Conservation (phyloP, 2,329 filamentous ascomycete genomes). For the Xylaria polymorpha region DNA sequence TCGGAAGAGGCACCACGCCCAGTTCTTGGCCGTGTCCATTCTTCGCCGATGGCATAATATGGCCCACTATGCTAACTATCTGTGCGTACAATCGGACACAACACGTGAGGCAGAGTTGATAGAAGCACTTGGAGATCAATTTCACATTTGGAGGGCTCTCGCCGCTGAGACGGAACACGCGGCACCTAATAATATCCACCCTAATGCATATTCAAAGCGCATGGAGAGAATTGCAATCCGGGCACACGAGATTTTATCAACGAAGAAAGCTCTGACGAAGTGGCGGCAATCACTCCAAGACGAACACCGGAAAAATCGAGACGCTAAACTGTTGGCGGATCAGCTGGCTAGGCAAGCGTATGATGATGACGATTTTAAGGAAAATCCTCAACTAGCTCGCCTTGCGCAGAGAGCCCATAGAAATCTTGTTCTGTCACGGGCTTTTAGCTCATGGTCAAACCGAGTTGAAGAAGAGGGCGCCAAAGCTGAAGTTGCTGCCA, state of each 20-base stretch:
- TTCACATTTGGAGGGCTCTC: conserved; percentile 45
- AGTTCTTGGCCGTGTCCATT: conserved; percentile 42
- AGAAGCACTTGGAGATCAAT: conserved; percentile 41
- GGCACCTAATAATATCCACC: conserved; percentile 39
- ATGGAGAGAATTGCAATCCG: conserved; percentile 47
- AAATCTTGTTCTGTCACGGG: conserved; percentile 48
- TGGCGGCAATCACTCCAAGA: conserved; percentile 45
- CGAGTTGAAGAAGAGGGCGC: conserved; percentile 46
- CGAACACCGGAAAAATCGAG: conserved; percentile 36
- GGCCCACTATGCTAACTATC: conserved; percentile 40
- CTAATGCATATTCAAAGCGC: conserved; percentile 49
- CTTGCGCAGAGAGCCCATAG: conserved; percentile 46
- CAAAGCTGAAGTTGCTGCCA: conserved; percentile 46
- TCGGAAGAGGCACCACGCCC: conserved; percentile 43
- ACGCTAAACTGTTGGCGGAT: conserved; percentile 32
- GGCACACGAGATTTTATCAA: conserved; percentile 45
- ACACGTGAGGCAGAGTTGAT: conserved; percentile 44
- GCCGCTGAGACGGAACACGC: conserved; percentile 41
- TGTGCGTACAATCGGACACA: conserved; percentile 43
- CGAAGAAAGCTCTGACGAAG: conserved; percentile 42
- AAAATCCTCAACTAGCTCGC: conserved; percentile 45
- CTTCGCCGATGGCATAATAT: conserved; percentile 48
- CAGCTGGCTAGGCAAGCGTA: conserved; percentile 24
- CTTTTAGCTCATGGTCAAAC: conserved; percentile 49
- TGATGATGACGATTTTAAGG: conserved; percentile 38